phyloP scores from a whole-genome alignment of 805 yeast species.

The Starmerella stigmatis region DNA sequence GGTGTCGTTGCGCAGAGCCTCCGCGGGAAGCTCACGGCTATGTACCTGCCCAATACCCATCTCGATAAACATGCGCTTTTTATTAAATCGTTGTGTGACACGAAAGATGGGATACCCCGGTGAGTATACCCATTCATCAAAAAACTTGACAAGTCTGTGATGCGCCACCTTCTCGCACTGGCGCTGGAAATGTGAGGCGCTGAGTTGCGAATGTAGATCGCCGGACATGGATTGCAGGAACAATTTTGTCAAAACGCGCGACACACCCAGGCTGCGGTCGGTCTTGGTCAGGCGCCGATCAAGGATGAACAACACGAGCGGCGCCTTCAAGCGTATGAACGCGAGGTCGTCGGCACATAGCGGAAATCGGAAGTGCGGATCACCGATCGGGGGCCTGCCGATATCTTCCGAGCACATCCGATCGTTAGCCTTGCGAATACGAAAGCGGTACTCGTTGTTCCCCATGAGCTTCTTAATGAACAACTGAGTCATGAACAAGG shows the following conservation, averaged over 20 bases:
- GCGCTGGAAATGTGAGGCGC: constrained; percentile 77
- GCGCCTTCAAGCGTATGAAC: constrained; percentile 71
- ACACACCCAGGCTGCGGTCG: constrained; percentile 83
- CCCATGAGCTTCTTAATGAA: constrained; percentile 69
- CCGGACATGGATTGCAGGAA: constrained; percentile 94
- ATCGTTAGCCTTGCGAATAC: constrained; percentile 55
- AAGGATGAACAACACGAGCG: constrained; percentile 69
- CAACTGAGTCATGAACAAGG: constrained; percentile 69
- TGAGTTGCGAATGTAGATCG: constrained; percentile 65
- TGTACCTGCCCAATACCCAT: constrained; percentile 91
- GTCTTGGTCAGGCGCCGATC: constrained; percentile 93
- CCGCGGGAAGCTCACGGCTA: constrained; percentile 29
- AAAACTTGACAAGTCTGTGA: constrained; percentile 67
- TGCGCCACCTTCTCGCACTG: constrained; percentile 94
- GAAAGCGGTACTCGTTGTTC: constrained; percentile 63
- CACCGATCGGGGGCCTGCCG: constrained; percentile 71
- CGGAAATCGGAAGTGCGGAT: constrained; percentile 57
- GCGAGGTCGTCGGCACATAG: constrained; percentile 49
- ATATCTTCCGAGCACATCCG: constrained; percentile 61
- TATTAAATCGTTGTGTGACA: constrained; percentile 85
- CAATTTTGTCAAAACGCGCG: constrained; percentile 82
- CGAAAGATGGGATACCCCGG: constrained; percentile 82
- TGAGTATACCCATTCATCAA: constrained; percentile 87
- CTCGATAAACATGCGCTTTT: constrained; percentile 85
- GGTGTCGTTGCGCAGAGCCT: constrained; percentile 30